phyloP scores from a whole-genome alignment of 768 basidiomycete genomes.

The Termitomyces sp. region DNA sequence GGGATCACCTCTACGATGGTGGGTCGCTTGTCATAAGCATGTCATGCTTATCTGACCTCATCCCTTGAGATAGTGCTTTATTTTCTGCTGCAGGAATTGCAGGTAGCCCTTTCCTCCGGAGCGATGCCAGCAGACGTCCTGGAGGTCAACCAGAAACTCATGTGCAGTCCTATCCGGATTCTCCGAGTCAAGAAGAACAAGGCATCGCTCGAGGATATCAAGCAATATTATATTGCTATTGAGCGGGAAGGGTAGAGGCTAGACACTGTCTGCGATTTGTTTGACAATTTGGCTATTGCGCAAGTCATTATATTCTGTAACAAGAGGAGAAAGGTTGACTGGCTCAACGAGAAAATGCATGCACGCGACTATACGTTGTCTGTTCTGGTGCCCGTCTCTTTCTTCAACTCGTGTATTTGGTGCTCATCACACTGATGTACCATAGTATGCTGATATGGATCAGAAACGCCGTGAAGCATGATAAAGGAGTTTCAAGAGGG shows the following conservation, averaged over 20 bases:
- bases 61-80: slow-evolving; percentile 67
- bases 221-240: slow-evolving; percentile 97
- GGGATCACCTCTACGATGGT: slow-evolving; percentile 95
- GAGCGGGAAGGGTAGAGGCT: slow-evolving; percentile 99
- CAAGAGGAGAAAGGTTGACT: slow-evolving; percentile 98
- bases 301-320: slow-evolving; percentile 99
- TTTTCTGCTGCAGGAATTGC: slow-evolving; percentile 94
- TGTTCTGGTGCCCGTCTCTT: slow-evolving; percentile 68
- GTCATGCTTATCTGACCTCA: neutral
- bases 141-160: slow-evolving; percentile 98
- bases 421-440: slow-evolving; percentile 20
- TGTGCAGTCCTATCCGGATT: slow-evolving; percentile 93
- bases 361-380: slow-evolving; percentile 94
- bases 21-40: slow-evolving; percentile 4
- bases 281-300: slow-evolving; percentile 96
- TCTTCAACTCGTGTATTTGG: slow-evolving; percentile 5
- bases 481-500: slow-evolving; percentile 99
- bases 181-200: slow-evolving; percentile 89
- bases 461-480: slow-evolving; percentile 90
- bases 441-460: slow-evolving; percentile 96
- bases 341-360: slow-evolving; percentile 98
- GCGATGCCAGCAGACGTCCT: slow-evolving; percentile 96
- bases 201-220: slow-evolving; percentile 96
- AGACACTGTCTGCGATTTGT: slow-evolving; percentile 96
- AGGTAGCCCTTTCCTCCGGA: slow-evolving; percentile 93